Evolutionary conservation across 371 early-diverging fungal genomes (phyloP).

Genomic region (Batrachochytrium dendrobatidis): DNA sequence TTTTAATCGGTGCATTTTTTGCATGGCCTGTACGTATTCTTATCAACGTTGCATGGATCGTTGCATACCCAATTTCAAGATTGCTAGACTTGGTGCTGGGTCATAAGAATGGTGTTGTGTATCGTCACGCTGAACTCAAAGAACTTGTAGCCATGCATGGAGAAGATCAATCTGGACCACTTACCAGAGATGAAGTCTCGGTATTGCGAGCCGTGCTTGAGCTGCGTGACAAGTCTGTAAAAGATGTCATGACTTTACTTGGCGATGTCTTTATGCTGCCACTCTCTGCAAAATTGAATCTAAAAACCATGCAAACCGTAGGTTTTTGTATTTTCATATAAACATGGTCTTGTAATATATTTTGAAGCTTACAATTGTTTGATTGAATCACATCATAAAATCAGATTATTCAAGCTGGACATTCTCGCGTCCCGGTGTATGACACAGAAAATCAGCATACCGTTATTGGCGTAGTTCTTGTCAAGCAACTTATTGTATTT

Average conservation of each 20-base stretch:
- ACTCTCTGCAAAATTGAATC: conserved; percentile 58
- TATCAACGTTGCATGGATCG: conserved; percentile 64
- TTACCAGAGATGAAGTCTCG: conserved; percentile 85
- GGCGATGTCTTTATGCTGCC: conserved; percentile 77
- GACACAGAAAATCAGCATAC: conserved; percentile 44
- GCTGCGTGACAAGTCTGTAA: conserved; percentile 75
- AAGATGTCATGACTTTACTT: conserved; percentile 79
- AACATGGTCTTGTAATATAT: background rate
- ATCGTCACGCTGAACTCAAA: conserved; percentile 80
- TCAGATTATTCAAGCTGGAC: conserved; percentile 74
- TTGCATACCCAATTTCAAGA: conserved; percentile 74
- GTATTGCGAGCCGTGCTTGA: conserved; percentile 89
- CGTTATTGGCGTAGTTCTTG: conserved; percentile 81
- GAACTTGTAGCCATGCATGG: conserved; percentile 85
- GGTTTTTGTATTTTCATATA: background rate
- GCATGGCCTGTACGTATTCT: conserved; percentile 55
- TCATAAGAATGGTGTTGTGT: conserved; percentile 69
- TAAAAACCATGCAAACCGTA: conserved; percentile 49
- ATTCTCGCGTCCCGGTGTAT: conserved; percentile 87
- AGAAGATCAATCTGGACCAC: conserved; percentile 64
- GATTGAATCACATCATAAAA: background rate
- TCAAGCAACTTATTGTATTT: conserved; percentile 66
- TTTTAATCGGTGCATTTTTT: conserved; percentile 72
- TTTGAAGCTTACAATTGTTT: background rate
- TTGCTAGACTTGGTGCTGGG: conserved; percentile 72